Evolutionary conservation across 768 basidiomycete genomes (phyloP).

Genomic region (Mycena pura): DNA sequence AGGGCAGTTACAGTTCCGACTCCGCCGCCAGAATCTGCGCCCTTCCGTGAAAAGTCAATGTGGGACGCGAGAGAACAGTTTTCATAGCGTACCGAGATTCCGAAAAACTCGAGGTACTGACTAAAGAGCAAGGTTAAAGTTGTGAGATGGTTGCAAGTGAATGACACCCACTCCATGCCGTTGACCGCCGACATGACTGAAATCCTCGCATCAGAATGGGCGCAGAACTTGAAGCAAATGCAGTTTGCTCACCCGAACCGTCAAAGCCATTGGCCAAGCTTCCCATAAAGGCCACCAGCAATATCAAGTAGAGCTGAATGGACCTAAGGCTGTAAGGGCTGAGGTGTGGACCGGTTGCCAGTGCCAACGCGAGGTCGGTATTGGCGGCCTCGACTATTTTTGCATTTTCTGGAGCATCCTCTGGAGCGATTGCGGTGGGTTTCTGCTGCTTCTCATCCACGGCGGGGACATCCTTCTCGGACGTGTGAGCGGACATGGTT

Average conservation of each 20-base stretch:
- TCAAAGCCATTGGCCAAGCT: conserved; percentile 56
- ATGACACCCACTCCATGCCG: conserved; percentile 20
- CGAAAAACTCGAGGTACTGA: conserved; percentile 21
- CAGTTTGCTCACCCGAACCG: conserved; percentile 44
- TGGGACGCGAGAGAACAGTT: not conserved
- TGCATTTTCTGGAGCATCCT: conserved; percentile 16
- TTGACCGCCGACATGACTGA: conserved; percentile 28
- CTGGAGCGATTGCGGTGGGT: too few relatives aligned
- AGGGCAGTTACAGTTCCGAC: conserved; percentile 26
- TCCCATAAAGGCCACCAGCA: conserved; percentile 53
- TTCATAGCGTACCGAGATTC: conserved; percentile 7
- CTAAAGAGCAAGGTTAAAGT: not conserved
- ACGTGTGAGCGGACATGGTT: conserved; percentile 9
- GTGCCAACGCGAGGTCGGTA: conserved; percentile 51
- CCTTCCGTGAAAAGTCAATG: conserved; percentile 6
- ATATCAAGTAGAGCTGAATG: conserved; percentile 48
- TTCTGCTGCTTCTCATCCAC: conserved; percentile 15
- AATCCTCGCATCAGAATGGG: not conserved
- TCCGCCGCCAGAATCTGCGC: conserved; percentile 21
- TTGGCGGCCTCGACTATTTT: conserved; percentile 44
- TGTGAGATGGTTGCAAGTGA: not conserved
- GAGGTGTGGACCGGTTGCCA: conserved; percentile 50
- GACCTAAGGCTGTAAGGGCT: conserved; percentile 46
- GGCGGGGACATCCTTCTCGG: conserved; percentile 12
- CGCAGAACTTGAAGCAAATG: not conserved